Evolutionary conservation across 2,329 filamentous ascomycete species (phyloP).

Genomic region (Thelonectria rubi): DNA sequence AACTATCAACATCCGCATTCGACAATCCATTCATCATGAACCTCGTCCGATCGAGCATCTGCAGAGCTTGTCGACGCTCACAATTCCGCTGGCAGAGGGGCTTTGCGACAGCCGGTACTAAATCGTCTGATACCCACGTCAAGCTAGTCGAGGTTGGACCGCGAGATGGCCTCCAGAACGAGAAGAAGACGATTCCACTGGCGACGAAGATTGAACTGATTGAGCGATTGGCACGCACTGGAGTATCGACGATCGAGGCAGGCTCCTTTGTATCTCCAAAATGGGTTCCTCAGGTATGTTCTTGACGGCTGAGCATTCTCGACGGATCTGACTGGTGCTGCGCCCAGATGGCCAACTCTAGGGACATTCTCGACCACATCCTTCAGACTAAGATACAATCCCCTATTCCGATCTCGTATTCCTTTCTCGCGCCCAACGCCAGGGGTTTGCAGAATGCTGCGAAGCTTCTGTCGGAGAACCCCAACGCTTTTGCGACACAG

Average conservation of each 20-base stretch:
- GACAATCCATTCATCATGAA: conserved; percentile 43
- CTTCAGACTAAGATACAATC: conserved; percentile 66
- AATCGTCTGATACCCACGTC: conserved; percentile 55
- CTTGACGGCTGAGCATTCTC: neutral
- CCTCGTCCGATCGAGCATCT: conserved; percentile 49
- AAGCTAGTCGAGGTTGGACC: conserved; percentile 85
- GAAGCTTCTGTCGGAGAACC: conserved; percentile 61
- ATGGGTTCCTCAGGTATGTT: conserved; percentile 79
- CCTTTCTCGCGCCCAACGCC: conserved; percentile 81
- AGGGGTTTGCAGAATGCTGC: conserved; percentile 75
- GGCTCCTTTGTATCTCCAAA: conserved; percentile 85
- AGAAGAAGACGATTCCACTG: conserved; percentile 75
- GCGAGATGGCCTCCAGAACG: conserved; percentile 87
- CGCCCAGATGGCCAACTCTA: conserved; percentile 80
- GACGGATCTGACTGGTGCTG: conserved; percentile 23
- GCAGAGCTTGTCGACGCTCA: conserved; percentile 51
- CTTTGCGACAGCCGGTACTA: conserved; percentile 52
- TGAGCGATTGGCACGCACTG: conserved; percentile 72
- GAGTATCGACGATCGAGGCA: conserved; percentile 78
- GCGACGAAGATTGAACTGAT: conserved; percentile 82
- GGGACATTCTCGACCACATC: conserved; percentile 76
- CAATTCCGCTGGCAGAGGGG: conserved; percentile 46
- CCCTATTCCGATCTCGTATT: conserved; percentile 71
- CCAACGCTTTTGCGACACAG: conserved; percentile 60
- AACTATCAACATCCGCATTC: neutral